phyloP scores from a whole-genome alignment of 768 basidiomycete species.

The Scleroderma citrinum region DNA sequence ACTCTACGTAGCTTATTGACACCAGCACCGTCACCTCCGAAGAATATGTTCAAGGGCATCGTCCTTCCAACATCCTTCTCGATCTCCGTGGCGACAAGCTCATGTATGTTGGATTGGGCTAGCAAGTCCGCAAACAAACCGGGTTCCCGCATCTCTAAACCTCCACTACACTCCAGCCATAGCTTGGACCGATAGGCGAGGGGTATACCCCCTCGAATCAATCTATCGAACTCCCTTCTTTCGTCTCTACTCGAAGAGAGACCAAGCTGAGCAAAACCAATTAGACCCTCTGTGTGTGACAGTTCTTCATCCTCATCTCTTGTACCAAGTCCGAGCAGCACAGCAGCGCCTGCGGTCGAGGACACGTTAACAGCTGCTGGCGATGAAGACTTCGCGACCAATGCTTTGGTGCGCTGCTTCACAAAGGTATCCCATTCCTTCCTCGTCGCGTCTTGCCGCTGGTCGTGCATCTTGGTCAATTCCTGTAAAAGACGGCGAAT shows the following conservation, averaged over 20 bases:
- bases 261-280: conserved; percentile 89
- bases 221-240: conserved; percentile 67
- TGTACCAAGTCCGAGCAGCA: conserved; percentile 62
- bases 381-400: conserved; percentile 19
- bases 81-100: conserved; percentile 67
- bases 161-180: conserved; percentile 93
- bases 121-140: conserved; percentile 85
- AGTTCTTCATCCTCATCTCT: conserved; percentile 68
- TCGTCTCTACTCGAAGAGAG: conserved; percentile 65
- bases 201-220: conserved; percentile 85
- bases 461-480: conserved; percentile 79
- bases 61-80: conserved; percentile 94
- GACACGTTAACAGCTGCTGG: conserved; percentile 14
- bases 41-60: conserved; percentile 94
- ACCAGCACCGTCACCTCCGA: conserved; percentile 93
- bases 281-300: conserved; percentile 74
- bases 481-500: conserved; percentile 68
- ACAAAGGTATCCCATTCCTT: conserved; percentile 90
- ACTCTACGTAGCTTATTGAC: conserved; percentile 89
- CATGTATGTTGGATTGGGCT: conserved; percentile 40
- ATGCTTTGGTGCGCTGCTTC: conserved; percentile 52
- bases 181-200: conserved; percentile 81
- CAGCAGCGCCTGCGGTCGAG: conserved; percentile 46
- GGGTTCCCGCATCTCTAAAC: conserved; percentile 86
- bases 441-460: conserved; percentile 59